Base-by-base conservation (phyloP, 2,329 filamentous ascomycete genomes). In the Rutstroemia sp. region DNA sequence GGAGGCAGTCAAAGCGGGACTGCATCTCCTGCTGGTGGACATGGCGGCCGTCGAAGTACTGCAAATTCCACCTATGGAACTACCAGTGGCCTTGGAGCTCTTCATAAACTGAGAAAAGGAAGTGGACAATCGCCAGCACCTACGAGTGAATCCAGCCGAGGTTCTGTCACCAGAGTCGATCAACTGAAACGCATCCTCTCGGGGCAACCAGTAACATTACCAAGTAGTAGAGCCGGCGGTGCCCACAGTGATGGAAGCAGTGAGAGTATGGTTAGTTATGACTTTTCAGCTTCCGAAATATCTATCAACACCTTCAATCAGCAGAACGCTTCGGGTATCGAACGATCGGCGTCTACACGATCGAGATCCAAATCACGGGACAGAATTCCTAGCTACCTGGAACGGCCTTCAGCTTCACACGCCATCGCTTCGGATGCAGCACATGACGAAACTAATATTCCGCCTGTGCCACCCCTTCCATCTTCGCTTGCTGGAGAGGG, bases 231-330 rank as follows among this genome's bases (percentile, higher is more conserved):
- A 72, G 71, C 70, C 47, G 70, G 73, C 40, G 67, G 71, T 51
- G 69, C 71, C 25, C 72, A 78, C 51, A 81, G 80, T 57, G 75
- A 77, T 61, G 79, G 76, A 54, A 83, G 77, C 65, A 78, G 75
- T 56, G 86, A 89, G 54, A 88, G 84, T 69, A 80, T 89, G 75
- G 79, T 86, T 60, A 88, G 84, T 72, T 87, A 84, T 61, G 85
- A 88, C 56, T 78, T 81, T 61, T 80, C 80, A 46, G 76, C 81
- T n/a, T 87, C 84, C 6, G 86, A 89, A 65, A 72, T 82, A 19
- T 86, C 82, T 40, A 84, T 81, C 68, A 82, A 81, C 51, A 39
- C 54, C 17, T 46, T 50, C 47, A 56, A 49, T 8, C 62, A 65
- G 42, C 61, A 61, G 25, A 17, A 57, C 25, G 42, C 60, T 14